Base-by-base conservation (phyloP, 2,329 filamentous ascomycete species). In the Aspergillus pseudoviridinutans region DNA sequence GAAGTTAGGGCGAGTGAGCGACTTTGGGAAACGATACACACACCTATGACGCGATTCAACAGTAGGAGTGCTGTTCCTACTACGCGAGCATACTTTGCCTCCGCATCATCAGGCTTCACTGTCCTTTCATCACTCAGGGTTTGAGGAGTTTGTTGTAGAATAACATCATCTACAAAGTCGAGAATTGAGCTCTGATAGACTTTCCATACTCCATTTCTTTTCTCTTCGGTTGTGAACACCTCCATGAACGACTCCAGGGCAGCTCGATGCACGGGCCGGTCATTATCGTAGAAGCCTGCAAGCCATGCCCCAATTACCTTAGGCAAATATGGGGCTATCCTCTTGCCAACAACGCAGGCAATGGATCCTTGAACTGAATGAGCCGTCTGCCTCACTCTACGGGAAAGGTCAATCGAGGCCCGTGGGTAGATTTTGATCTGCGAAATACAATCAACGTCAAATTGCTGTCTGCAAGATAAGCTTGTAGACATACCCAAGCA, bases 51-150 rank as follows among this genome's bases (percentile, higher is more conserved):
- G 55, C 81, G 80, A 17, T 79, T 79, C 22, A 87, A 75, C 17
- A 86, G 73, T 27, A 81, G 71, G 27, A 86, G 73, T 54, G 80
- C 84, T 7, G 84, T 84, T 1, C 83, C 81, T n/a, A 85, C 80
- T 3, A 97, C 92, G 50, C 94, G 84, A 59, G 87, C 84, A 75
- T 95, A 94, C 66, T 96, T 97, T 20, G 89, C 84, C 63, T 92
- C 84, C 3, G 91, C 87, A 71, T 99, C 94, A 64, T 97, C 93
- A 8, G 84, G 77, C 58, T 86, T 94, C 3, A 92, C 90, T 0
- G 87, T 91, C 25, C 93, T 84, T 74, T 95, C 90, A 70, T 99
- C 94, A 70, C 92, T 97, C 38, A 99, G 79, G 0, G 91, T 95
- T 38, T 88, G 82, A 2, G 87, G 75, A 0, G 89, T 93, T 74